Evolutionary conservation across 1,139 yeast species (phyloP).

Genomic region (Tardiomyces blankii): DNA sequence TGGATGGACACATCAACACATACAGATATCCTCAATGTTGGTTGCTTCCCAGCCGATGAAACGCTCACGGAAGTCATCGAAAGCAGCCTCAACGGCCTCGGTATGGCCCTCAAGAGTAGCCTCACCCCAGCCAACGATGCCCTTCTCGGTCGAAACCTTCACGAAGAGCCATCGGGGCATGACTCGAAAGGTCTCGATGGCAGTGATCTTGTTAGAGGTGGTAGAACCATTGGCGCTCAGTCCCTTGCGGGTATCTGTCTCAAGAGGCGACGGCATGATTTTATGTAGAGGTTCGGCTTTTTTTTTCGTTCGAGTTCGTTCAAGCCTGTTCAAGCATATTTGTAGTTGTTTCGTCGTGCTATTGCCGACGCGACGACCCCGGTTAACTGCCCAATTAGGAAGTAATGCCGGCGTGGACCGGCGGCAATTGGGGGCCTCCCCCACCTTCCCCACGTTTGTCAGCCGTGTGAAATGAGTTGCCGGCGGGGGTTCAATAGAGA

Average conservation of each 20-base stretch:
- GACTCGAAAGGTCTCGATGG: slow-evolving; percentile 21
- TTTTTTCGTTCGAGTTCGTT: too few relatives aligned
- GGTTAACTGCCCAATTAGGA: too few relatives aligned
- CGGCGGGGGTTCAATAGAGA: too few relatives aligned
- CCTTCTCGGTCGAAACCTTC: slow-evolving; percentile 19
- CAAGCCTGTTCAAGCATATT: too few relatives aligned
- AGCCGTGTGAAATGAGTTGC: too few relatives aligned
- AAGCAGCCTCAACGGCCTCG: slow-evolving; percentile 24
- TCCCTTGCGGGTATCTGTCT: slow-evolving; percentile 10
- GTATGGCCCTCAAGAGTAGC: slow-evolving; percentile 21
- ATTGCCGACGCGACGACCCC: too few relatives aligned
- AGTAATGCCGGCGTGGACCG: too few relatives aligned
- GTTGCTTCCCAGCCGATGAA: slow-evolving; percentile 24
- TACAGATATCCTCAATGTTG: slow-evolving; percentile 21
- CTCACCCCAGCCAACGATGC: slow-evolving; percentile 24
- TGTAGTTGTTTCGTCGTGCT: too few relatives aligned
- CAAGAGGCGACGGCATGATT: slow-evolving; percentile 11
- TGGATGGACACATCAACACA: neutral
- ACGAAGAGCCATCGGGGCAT: slow-evolving; percentile 24
- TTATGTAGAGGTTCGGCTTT: too few relatives aligned
- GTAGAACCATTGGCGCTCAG: neutral
- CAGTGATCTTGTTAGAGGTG: slow-evolving; percentile 12
- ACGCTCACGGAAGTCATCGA: slow-evolving; percentile 20
- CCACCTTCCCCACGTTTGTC: too few relatives aligned
- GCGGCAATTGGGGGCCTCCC: too few relatives aligned